phyloP scores from a whole-genome alignment of 768 basidiomycete genomes.

The Arthromyces matolae region DNA sequence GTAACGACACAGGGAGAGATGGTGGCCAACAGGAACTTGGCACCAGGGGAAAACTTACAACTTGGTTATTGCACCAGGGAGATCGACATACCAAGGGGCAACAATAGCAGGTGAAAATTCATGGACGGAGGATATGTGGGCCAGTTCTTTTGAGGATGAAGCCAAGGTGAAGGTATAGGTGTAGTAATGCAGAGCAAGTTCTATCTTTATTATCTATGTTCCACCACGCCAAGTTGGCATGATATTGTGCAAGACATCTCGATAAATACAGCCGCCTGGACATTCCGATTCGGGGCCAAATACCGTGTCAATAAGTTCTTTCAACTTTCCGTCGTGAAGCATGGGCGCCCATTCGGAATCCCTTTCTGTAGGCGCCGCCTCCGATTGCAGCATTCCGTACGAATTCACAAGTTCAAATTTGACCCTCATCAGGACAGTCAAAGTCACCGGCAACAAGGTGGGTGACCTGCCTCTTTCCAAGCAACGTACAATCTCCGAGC shows the following conservation, averaged over 20 bases:
- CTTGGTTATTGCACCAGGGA: too few relatives aligned
- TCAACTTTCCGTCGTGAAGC: conserved; percentile 22
- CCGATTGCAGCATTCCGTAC: conserved; percentile 32
- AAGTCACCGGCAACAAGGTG: conserved; percentile 6
- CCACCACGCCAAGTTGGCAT: background rate
- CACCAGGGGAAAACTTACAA: too few relatives aligned
- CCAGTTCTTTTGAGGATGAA: too few relatives aligned
- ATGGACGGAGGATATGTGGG: too few relatives aligned
- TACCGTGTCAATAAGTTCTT: conserved; percentile 21
- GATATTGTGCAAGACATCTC: conserved; percentile 9
- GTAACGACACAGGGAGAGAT: background rate
- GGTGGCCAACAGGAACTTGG: background rate
- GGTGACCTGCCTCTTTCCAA: conserved; percentile 12
- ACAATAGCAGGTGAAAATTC: too few relatives aligned
- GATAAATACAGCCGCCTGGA: conserved; percentile 4
- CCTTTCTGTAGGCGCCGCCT: conserved; percentile 21
- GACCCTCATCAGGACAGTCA: conserved; percentile 19
- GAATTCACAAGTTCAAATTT: conserved; percentile 39
- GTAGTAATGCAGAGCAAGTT: background rate
- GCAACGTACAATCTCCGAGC: conserved; percentile 16
- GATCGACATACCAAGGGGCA: too few relatives aligned
- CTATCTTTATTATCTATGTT: background rate
- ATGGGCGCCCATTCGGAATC: conserved; percentile 33
- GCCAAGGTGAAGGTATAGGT: background rate
- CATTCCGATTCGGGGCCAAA: conserved; percentile 18